Conservation (phyloP, 2,329 filamentous ascomycete species). For the Sarocladiaceae sp. region DNA sequence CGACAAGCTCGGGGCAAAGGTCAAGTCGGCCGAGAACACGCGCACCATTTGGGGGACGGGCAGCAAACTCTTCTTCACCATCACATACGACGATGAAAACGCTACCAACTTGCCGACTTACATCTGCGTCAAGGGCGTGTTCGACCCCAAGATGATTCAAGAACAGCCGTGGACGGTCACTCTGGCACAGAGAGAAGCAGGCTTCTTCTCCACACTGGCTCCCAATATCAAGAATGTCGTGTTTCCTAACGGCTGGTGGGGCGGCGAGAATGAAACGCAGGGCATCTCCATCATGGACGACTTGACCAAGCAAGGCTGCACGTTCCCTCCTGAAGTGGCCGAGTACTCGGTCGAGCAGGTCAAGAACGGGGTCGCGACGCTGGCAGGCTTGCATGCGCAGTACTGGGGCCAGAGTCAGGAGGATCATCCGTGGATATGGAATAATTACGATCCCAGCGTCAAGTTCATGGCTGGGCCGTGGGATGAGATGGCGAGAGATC, state of each 20-base stretch:
- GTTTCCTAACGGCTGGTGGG: constrained; percentile 30
- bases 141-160: constrained; percentile 26
- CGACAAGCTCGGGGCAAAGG: not conserved
- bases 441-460: constrained; percentile 31
- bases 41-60: constrained; percentile 13
- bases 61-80: constrained; percentile 21
- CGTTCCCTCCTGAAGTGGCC: not conserved
- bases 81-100: constrained; percentile 22
- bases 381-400: constrained; percentile 33
- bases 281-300: constrained; percentile 30
- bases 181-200: constrained; percentile 27
- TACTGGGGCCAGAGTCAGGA: constrained; percentile 26
- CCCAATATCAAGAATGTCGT: constrained; percentile 22
- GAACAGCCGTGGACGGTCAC: constrained; percentile 24
- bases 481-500: constrained; percentile 23
- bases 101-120: not conserved
- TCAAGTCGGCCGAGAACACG: not conserved
- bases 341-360: constrained; percentile 20
- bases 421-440: constrained; percentile 23
- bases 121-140: constrained; percentile 32
- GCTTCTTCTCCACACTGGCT: constrained; percentile 30
- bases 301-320: not conserved
- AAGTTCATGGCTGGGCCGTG: constrained; percentile 23
- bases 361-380: constrained; percentile 29
- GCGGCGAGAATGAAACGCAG: constrained; percentile 28